Conservation (phyloP, 495 filamentous ascomycete genomes). For the Neurospora pannonica region DNA sequence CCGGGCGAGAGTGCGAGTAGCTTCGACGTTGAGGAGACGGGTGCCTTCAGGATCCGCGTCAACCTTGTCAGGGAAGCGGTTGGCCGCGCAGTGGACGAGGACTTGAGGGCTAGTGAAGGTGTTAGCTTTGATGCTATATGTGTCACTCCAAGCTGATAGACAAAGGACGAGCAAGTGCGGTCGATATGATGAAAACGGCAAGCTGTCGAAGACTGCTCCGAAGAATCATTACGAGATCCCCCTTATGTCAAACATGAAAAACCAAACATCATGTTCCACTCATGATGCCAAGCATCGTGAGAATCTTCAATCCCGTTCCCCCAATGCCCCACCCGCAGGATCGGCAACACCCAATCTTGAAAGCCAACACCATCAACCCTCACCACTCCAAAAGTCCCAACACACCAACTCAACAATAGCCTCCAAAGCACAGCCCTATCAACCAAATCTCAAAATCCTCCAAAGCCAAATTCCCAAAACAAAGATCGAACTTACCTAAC, state of each 20-base stretch:
- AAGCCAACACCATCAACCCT: neutral
- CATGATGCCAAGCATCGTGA: neutral
- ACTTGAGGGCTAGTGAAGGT: neutral
- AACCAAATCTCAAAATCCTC: neutral
- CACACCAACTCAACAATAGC: neutral
- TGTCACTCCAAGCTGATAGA: neutral
- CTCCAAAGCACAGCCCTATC: neutral
- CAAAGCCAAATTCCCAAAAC: no score
- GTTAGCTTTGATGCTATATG: slow-evolving; percentile 25
- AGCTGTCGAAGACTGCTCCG: neutral
- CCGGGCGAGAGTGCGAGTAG: slow-evolving; percentile 56
- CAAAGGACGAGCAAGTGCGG: neutral
- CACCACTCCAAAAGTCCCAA: neutral
- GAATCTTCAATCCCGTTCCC: neutral
- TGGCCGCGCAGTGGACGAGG: slow-evolving; percentile 53
- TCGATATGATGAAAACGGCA: neutral
- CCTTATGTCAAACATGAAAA: no score
- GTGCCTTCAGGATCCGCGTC: slow-evolving; percentile 70
- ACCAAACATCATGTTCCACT: neutral
- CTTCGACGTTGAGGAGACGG: slow-evolving; percentile 64
- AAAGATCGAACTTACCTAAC: slow-evolving; percentile 45
- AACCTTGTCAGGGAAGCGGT: slow-evolving; percentile 79
- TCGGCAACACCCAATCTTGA: neutral
- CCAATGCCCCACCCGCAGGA: neutral
- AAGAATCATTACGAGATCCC: no score